These are phyloP conservation scores for Neurospora sp. DNA, from an alignment of 495 filamentous ascomycete species.

Conservation along the genomic window DNA sequence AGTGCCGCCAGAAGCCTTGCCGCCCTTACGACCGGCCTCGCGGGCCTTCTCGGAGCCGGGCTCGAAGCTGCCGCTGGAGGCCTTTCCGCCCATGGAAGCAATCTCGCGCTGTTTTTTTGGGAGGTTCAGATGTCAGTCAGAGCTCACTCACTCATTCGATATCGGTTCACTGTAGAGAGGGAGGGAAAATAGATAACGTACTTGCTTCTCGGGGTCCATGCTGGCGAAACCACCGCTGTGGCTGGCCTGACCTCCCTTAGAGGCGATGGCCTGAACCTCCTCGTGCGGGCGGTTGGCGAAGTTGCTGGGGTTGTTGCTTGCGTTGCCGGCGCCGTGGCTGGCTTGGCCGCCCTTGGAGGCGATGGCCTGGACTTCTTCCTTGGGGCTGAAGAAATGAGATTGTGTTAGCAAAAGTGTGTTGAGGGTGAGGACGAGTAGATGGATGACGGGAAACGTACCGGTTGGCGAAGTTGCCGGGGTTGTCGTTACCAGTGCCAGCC, in stretches of 20 bases:
- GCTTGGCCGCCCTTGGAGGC: slow-evolving; percentile 43
- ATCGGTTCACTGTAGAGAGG: too few relatives aligned
- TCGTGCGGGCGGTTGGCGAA: slow-evolving; percentile 30
- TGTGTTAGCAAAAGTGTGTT: background rate
- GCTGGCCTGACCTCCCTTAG: slow-evolving; percentile 41
- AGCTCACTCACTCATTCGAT: too few relatives aligned
- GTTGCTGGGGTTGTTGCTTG: slow-evolving; percentile 1
- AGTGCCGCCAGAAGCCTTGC: slow-evolving; percentile 27
- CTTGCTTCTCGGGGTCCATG: slow-evolving; percentile 41
- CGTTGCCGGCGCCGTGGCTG: slow-evolving; percentile 16
- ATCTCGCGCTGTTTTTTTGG: slow-evolving; percentile 23
- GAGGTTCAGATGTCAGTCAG: background rate
- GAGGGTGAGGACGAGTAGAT: too few relatives aligned
- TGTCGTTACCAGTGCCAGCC: slow-evolving; percentile 28
- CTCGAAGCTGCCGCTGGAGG: slow-evolving; percentile 39
- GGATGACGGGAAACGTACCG: slow-evolving; percentile 18
- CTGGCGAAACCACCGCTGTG: slow-evolving; percentile 25
- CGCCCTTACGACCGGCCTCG: slow-evolving; percentile 34
- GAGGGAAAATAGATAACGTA: slow-evolving; percentile 6
- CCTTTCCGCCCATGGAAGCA: slow-evolving; percentile 44
- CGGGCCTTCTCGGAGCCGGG: slow-evolving; percentile 33
- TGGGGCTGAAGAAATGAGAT: slow-evolving; percentile 21
- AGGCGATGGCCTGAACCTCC: slow-evolving; percentile 43
- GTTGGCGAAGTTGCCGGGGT: slow-evolving; percentile 57
- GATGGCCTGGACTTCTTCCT: slow-evolving; percentile 47